These are phyloP conservation scores for Raffaelea arxii DNA, from an alignment of 2,329 filamentous ascomycete genomes.

Conservation along the genomic window DNA sequence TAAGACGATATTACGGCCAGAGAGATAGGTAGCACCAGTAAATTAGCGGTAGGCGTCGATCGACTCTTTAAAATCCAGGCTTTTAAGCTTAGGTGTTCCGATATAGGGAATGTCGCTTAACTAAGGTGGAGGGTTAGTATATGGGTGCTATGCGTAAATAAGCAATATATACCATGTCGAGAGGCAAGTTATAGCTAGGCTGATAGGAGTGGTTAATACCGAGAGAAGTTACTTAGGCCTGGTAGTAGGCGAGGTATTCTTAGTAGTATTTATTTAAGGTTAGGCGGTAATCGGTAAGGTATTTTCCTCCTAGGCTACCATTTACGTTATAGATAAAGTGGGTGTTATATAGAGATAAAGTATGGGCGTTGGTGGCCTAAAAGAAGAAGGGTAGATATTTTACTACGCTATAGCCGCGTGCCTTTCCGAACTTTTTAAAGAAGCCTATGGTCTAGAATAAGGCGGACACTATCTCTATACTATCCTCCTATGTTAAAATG, in stretches of 20 bases:
- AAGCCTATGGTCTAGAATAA: slow-evolving; percentile 16
- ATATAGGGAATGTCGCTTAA: slow-evolving; percentile 10
- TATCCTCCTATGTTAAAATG: slow-evolving; percentile 16
- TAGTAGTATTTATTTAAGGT: slow-evolving; percentile 9
- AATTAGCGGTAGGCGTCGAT: slow-evolving; percentile 15
- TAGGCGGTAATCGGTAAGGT: slow-evolving; percentile 15
- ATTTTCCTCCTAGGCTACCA: slow-evolving; percentile 10
- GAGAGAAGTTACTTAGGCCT: slow-evolving; percentile 19
- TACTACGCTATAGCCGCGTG: slow-evolving; percentile 12
- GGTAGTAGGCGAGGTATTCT: slow-evolving; percentile 21
- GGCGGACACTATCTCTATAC: slow-evolving; percentile 16
- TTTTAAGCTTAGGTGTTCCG: slow-evolving; percentile 16
- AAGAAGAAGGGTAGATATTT: slow-evolving; percentile 16
- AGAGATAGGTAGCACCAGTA: slow-evolving; percentile 15
- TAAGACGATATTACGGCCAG: slow-evolving; percentile 13
- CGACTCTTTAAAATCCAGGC: slow-evolving; percentile 15
- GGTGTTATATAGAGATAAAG: slow-evolving; percentile 14
- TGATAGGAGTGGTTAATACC: slow-evolving; percentile 15
- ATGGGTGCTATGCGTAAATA: too few species aligned
- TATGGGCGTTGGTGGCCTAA: slow-evolving; percentile 10
- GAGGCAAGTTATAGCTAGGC: slow-evolving; percentile 17
- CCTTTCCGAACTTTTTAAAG: slow-evolving; percentile 10
- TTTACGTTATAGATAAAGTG: slow-evolving; percentile 12
- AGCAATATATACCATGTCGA: slow-evolving; percentile 14
- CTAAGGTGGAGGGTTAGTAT: too few species aligned